Evolutionary conservation across 2,329 filamentous ascomycete species (phyloP), one percentile per base, ranked within the genome.

Genomic region (Aspergillus fijiensis): DNA sequence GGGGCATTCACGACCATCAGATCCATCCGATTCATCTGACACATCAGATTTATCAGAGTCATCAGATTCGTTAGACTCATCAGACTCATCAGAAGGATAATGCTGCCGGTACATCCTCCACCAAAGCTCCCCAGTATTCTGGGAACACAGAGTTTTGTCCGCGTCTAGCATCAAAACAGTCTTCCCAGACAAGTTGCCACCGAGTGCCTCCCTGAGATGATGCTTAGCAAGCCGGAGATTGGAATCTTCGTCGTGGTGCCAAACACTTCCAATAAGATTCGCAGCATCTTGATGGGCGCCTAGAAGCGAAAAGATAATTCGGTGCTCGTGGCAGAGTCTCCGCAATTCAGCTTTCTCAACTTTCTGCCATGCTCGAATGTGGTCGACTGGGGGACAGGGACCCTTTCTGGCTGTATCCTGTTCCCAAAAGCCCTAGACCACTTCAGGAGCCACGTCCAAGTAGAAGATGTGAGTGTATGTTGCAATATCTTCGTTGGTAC

Each of bases 381-480:
- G 77, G 0, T 63, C 52, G 0, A 70, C 45, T 0, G 80, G 76
- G 11, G 65, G 29, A 3, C 19, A 2, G 2, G 72, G 64, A 0
- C 83, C 81, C 6, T 10, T 45, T 60, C 76, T 77, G 14, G 58
- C 31, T 0, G 21, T 65, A 63, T 87, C 82, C 0, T 70, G 54
- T 0, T 31, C 39, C n/a, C 77, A 74, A 19, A 74, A 78, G 48
- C 77, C 55, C 0, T 61, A 60, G 16, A 87, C 69, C 0, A 69
- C 25, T 1, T 77, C 65, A 0, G 76, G 62, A 1, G 75, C 64
- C 1, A 78, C 65, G 49, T 83, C 70, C 29, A 88, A 66, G 65
- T 88, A 88, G 12, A 89, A 49, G 14, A 89, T 83, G 63, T 88
- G 84, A 0, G 84, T 85, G 67, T 79, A 88, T 0, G 70, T 76